Base-by-base conservation (phyloP, 179 eudicot species). In the Nepenthes alata region DNA sequence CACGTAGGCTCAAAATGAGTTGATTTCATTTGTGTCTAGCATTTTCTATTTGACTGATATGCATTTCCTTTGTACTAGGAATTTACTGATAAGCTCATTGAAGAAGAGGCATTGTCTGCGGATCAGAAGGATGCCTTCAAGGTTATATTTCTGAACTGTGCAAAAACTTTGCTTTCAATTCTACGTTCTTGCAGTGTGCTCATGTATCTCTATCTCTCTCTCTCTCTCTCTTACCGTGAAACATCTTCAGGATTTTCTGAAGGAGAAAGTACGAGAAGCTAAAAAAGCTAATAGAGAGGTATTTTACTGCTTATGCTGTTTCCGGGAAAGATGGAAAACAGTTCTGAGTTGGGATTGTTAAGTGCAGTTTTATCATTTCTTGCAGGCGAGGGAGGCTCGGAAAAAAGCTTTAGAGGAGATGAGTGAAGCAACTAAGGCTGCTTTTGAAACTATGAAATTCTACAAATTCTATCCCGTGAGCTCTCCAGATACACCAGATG, bases 401-500 rank as follows among this genome's bases (percentile, higher is more conserved):
- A 85, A 58, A 68, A 89, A 81, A 65, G 90, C 88, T 36, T 51
- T 71, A 63, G 95, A 80, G 63, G 95, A 87, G 44, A 81, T 93
- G 97, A 85, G 84, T 49, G 84, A 68, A 52, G 90, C 86, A 51
- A 77, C 77, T 44, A 87, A 66, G 69, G 74, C 84, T 74, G 98
- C 95, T 61, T 81, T 83, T 63, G 65, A 86, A 68, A 83, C 74
- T 63, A 93, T 89, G 68, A 83, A 53, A 74, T 83, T 93, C 57
- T 83, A 77, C 84, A 93, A 89, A 78, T 93, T 83, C 67, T 93
- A 93, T 75, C 98, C 97, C 7, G 87, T 81, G 67, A 36, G 86
- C 6, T 56, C 95, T 15, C 77, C 90, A 56, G 88, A 86, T 48
- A 39, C 90, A 37, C 98, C 97, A 53, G 98, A 93, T 72, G 87